Conservation (phyloP, 352 stramenopile species). For the Phytophthora pseudosyringae region DNA sequence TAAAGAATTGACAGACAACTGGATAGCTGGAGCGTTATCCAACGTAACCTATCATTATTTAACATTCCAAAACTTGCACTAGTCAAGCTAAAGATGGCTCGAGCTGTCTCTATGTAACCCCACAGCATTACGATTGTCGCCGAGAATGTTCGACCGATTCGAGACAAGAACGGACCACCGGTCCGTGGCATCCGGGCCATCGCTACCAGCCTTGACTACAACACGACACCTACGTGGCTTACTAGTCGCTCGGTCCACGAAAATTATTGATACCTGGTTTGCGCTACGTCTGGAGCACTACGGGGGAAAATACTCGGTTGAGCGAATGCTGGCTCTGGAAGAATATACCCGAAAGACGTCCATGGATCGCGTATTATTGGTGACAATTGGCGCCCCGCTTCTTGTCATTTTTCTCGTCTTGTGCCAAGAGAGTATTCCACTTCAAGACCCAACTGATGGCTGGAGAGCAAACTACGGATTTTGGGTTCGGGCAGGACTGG, state of each 20-base stretch:
- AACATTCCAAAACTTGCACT: too few relatives aligned
- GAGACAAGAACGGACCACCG: not conserved
- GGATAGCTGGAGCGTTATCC: too few relatives aligned
- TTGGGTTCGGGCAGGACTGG: constrained; percentile 24
- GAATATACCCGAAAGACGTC: constrained; percentile 27
- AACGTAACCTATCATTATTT: too few relatives aligned
- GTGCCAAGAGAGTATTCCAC: constrained; percentile 26
- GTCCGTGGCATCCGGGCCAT: not conserved
- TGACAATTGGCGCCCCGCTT: constrained; percentile 16
- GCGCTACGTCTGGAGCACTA: constrained; percentile 20
- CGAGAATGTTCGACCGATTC: not conserved
- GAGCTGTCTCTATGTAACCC: not conserved
- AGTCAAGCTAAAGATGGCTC: not conserved
- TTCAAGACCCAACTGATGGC: constrained; percentile 25
- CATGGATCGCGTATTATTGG: constrained; percentile 13
- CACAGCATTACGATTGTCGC: not conserved
- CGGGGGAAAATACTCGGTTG: constrained; percentile 31
- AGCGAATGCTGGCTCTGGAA: constrained; percentile 32
- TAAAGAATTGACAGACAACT: too few relatives aligned
- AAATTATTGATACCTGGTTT: constrained; percentile 8
- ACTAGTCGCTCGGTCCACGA: not conserved
- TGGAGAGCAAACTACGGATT: constrained; percentile 32
- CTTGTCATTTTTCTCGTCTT: constrained; percentile 20
- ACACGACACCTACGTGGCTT: not conserved
- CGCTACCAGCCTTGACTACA: not conserved